A percentile compares a stretch with the other conserved stretches of the same genome.
Evolutionary conservation across 1,284 basidiomycete genomes (phyloP).

Genomic region (Golubevia sp.): DNA sequence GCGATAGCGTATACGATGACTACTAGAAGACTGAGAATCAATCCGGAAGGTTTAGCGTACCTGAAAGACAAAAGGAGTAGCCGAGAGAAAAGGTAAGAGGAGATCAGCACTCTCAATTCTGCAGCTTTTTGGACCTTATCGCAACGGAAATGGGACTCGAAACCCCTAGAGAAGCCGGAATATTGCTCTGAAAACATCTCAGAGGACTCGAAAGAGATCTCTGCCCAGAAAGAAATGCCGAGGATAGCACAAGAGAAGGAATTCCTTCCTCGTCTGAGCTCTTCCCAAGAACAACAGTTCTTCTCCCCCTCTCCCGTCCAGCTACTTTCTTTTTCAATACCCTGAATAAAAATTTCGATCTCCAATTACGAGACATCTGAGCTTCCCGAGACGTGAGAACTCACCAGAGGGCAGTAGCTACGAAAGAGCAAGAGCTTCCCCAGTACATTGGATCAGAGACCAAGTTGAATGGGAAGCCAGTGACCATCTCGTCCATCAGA

Average conservation of each 20-base stretch:
- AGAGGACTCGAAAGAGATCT: neutral
- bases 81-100: neutral
- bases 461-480: conserved; percentile 60
- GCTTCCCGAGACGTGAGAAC: no score
- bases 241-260: no score
- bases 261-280: no score
- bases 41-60: conserved; percentile 54
- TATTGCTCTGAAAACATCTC: neutral
- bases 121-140: no score
- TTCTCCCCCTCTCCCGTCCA: no score
- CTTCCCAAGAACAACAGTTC: no score
- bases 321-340: no score
- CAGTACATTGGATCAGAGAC: conserved; percentile 59
- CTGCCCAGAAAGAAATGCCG: no score
- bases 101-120: conserved; percentile 1
- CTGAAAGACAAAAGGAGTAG: neutral
- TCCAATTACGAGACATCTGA: no score
- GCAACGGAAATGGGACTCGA: no score
- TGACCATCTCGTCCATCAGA: conserved; percentile 59
- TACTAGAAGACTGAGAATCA: conserved; percentile 52
- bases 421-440: conserved; percentile 43
- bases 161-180: no score
- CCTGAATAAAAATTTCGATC: no score
- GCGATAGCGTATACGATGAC: conserved; percentile 46
- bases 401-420: conserved; percentile 51